A percentile compares a stretch with the other conserved stretches of the same genome.
Evolutionary conservation across 192 early-diverging fungal species (phyloP).

Genomic region (Mortierella claussenii): DNA sequence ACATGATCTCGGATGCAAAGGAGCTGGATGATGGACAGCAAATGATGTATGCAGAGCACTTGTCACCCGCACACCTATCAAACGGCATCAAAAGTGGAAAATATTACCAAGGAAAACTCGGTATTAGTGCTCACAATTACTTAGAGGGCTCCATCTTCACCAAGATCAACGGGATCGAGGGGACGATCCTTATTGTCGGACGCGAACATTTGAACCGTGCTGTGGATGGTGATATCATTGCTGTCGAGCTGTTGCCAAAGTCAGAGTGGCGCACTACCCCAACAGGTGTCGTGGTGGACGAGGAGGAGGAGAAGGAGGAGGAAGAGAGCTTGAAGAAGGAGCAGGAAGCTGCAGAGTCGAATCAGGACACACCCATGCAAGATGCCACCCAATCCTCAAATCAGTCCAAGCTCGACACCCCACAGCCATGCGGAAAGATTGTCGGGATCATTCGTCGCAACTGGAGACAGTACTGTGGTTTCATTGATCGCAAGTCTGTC

Average conservation of each 20-base stretch:
- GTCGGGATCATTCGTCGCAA: conserved; percentile 95
- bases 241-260: conserved; percentile 86
- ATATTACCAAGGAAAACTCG: conserved; percentile 84
- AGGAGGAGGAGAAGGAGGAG: conserved; percentile 75
- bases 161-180: conserved; percentile 78
- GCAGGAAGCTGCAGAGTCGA: conserved; percentile 54
- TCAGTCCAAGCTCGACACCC: conserved; percentile 55
- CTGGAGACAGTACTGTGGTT: conserved; percentile 94
- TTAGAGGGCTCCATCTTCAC: conserved; percentile 85
- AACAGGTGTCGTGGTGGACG: conserved; percentile 79
- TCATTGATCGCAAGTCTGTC: conserved; percentile 79
- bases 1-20: conserved; percentile 82
- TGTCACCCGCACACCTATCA: conserved; percentile 78
- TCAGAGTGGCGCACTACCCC: conserved; percentile 84
- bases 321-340: conserved; percentile 59
- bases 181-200: conserved; percentile 82
- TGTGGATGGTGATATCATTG: conserved; percentile 92
- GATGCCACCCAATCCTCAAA: conserved; percentile 79
- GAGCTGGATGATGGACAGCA: conserved; percentile 73
- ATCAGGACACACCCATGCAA: conserved; percentile 65
- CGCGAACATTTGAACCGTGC: conserved; percentile 89
- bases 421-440: conserved; percentile 84
- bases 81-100: conserved; percentile 87
- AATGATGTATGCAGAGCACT: conserved; percentile 71
- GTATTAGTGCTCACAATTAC: conserved; percentile 89